A percentile compares a stretch with the other conserved stretches of the same genome.
These are phyloP conservation scores for Hypoxylon cercidicola DNA, from an alignment of 495 filamentous ascomycete genomes.

Conservation along the genomic window DNA sequence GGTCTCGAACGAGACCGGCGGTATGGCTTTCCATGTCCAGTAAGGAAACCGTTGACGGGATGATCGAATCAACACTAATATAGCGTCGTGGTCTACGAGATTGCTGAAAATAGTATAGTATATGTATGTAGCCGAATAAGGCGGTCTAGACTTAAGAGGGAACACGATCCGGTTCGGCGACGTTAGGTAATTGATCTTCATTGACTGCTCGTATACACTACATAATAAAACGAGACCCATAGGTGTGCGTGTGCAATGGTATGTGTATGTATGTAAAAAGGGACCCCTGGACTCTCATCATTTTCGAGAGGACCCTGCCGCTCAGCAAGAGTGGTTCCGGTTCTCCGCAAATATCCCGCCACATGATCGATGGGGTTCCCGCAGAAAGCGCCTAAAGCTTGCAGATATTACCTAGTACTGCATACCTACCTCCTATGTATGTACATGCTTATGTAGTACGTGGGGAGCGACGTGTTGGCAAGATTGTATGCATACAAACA, in stretches of 20 bases:
- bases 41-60: constrained; percentile 5
- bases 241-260: neutral
- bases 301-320: constrained; percentile 39
- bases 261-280: constrained; percentile 14
- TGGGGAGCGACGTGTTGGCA: neutral
- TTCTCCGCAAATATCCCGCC: constrained; percentile 40
- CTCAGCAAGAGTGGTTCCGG: constrained; percentile 24
- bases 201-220: constrained; percentile 5
- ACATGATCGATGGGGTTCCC: constrained; percentile 42
- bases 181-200: constrained; percentile 23
- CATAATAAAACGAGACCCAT: neutral
- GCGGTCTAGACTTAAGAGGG: constrained; percentile 35
- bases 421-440: neutral
- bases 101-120: constrained; percentile 10
- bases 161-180: constrained; percentile 13
- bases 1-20: neutral
- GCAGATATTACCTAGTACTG: constrained; percentile 6
- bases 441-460: neutral
- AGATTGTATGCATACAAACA: neutral
- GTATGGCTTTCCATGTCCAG: neutral
- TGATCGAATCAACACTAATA: constrained; percentile 10
- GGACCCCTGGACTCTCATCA: constrained; percentile 30
- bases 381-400: constrained; percentile 33
- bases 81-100: neutral
- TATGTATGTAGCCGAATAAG: constrained; percentile 25